These are phyloP conservation scores for Verticillium isaacii DNA, from an alignment of 2,329 filamentous ascomycete genomes.

Conservation along the genomic window DNA sequence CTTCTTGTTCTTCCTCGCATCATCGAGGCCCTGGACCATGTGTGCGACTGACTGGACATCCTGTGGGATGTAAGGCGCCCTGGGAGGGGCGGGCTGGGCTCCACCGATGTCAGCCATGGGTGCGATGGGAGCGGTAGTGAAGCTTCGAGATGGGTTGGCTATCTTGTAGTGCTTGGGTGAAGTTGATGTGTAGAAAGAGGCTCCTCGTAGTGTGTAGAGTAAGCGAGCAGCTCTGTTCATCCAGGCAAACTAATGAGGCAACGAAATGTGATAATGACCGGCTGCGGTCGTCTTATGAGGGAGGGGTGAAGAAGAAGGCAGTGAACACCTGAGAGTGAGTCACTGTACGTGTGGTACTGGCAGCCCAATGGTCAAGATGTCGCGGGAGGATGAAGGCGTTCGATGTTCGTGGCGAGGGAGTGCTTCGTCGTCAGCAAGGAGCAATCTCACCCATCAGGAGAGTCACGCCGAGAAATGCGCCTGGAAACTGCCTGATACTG, in stretches of 20 bases:
- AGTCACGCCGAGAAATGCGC: neutral
- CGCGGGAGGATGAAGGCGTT: neutral
- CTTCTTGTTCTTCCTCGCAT: slow-evolving; percentile 43
- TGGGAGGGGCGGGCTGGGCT: slow-evolving; percentile 24
- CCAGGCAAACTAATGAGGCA: neutral
- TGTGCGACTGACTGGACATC: slow-evolving; percentile 61
- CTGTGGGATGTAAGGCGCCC: slow-evolving; percentile 62
- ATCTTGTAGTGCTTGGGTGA: neutral
- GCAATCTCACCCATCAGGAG: neutral
- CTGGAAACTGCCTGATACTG: neutral
- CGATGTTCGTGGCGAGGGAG: neutral
- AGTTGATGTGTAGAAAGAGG: neutral
- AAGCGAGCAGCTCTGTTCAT: neutral
- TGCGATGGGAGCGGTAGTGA: slow-evolving; percentile 4
- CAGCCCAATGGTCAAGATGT: neutral
- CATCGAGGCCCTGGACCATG: slow-evolving; percentile 62
- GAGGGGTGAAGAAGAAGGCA: neutral
- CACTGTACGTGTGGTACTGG: neutral
- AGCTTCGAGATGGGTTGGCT: neutral
- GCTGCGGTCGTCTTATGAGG: neutral
- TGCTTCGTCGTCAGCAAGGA: neutral
- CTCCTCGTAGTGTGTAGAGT: neutral
- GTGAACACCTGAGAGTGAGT: neutral
- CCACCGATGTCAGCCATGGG: neutral
- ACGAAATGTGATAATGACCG: too few relatives aligned